Base-by-base conservation (phyloP, 2,329 filamentous ascomycete species). In the Penicillium sp. region DNA sequence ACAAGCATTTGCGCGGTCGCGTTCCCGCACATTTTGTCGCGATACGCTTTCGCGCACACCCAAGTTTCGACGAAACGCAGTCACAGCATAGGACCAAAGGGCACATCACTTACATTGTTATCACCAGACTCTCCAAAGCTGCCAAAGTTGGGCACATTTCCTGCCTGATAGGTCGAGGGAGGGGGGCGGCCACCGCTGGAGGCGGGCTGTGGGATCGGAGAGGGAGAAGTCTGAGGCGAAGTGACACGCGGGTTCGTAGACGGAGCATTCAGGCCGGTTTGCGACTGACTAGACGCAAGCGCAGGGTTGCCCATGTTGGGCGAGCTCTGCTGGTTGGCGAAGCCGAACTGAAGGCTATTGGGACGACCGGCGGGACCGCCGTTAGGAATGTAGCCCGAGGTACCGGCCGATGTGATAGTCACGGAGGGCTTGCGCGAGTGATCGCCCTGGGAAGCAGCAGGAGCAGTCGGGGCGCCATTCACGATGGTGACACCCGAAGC, bases 371-470 rank as follows among this genome's bases (percentile, higher is more conserved):
- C 83, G 51, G 82, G 81, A 51, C 85, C 88, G 65, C 90, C 90
- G 79, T 95, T 95, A 64, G 87, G 81, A 56, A 86, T 83, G 71
- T 85, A 89, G 68, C 86, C 86, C 63, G 82, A 88, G 51, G 89
- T 84, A 63, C 88, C 89, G 69, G 89, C 88, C 64, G 90, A 87
- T 72, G 85, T 91, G 79, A 96, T 96, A 66, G 92, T 95, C 67
- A 96, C 88, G 16, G 93, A 96, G 60, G 86, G 85, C 77, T 95
- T 96, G 70, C 90, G 85, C 69, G 80, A 82, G 78, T 97, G 92
- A 64, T 90, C 86, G 63, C 79, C 79, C 49, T 80, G 74, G 62
- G 78, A 76, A 62, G 69, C 60, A 54, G 67, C 62, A 45, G 73
- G 67, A 43, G 71, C 66, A 38, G 72, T 70, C 53, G 73, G 72